A percentile compares a stretch with the other conserved stretches of the same genome.
Evolutionary conservation across 306 rosid genomes (phyloP).

Genomic region (Vachellia collinsii): DNA sequence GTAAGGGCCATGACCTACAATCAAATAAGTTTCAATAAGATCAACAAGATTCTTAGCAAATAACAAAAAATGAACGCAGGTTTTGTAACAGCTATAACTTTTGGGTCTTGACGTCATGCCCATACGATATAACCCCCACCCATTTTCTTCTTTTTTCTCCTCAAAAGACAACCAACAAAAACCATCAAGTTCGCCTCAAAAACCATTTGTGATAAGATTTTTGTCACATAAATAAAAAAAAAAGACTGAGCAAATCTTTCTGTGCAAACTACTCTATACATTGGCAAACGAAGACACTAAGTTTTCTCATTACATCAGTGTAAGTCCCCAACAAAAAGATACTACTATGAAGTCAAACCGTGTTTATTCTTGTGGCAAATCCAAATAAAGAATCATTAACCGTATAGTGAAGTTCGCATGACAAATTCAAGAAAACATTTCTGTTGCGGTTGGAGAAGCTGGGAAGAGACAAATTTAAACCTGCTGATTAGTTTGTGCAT

Average conservation of each 20-base stretch:
- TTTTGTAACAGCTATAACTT: constrained; percentile 1
- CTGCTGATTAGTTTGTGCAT: constrained; percentile 79
- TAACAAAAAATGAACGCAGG: background rate
- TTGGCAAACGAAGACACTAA: background rate
- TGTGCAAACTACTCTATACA: background rate
- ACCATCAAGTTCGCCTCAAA: background rate
- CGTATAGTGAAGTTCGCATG: background rate
- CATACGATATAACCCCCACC: background rate
- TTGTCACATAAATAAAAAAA: no score
- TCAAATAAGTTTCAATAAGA: constrained; percentile 35
- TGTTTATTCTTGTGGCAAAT: constrained; percentile 2
- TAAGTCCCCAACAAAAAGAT: background rate
- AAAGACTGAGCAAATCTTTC: background rate
- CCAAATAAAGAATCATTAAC: constrained; percentile 28
- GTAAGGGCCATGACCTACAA: constrained; percentile 86
- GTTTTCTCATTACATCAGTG: constrained; percentile 4
- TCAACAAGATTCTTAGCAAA: constrained; percentile 14
- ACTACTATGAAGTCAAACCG: background rate
- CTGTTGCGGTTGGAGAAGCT: background rate
- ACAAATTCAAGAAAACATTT: constrained; percentile 20
- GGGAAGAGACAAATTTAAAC: constrained; percentile 36
- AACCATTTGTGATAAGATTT: background rate
- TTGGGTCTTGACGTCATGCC: no score
- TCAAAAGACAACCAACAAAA: background rate
- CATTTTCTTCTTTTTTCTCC: background rate